Conservation (phyloP, 2,329 filamentous ascomycete genomes). For the Diaporthe aspalathi region DNA sequence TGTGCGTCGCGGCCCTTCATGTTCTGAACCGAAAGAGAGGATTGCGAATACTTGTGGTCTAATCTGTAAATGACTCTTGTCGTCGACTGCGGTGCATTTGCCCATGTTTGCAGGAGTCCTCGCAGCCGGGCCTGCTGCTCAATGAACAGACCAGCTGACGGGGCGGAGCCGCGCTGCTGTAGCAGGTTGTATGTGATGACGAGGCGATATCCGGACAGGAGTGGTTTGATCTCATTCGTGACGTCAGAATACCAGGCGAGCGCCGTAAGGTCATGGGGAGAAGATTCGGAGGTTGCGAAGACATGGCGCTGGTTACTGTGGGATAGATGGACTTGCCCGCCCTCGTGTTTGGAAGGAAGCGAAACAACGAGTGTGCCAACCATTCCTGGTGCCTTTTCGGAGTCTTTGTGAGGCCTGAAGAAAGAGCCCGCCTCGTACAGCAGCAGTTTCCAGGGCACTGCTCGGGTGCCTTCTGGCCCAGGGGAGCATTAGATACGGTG, state of each 20-base stretch:
- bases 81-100: neutral
- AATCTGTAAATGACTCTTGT: constrained; percentile 40
- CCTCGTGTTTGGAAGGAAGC: constrained; percentile 57
- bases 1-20: constrained; percentile 44
- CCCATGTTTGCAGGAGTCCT: constrained; percentile 37
- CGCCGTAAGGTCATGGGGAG: constrained; percentile 47
- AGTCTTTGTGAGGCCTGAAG: constrained; percentile 58
- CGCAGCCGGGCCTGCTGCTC: constrained; percentile 38
- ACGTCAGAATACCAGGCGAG: constrained; percentile 62
- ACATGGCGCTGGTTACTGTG: neutral
- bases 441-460: constrained; percentile 55
- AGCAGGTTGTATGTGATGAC: constrained; percentile 63
- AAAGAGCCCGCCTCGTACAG: constrained; percentile 60
- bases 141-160: constrained; percentile 38
- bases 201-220: constrained; percentile 56
- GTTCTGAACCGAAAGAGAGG: constrained; percentile 41
- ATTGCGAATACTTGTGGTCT: constrained; percentile 43
- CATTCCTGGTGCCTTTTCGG: constrained; percentile 58
- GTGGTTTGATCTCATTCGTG: constrained; percentile 56
- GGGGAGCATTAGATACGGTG: constrained; percentile 45
- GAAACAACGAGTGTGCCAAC: constrained; percentile 59
- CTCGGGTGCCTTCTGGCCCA: constrained; percentile 43
- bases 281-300: constrained; percentile 49
- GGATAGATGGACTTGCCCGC: constrained; percentile 54
- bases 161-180: constrained; percentile 39